These are phyloP conservation scores for Botryotinia globosa DNA, from an alignment of 2,329 filamentous ascomycete genomes.

Conservation along the genomic window DNA sequence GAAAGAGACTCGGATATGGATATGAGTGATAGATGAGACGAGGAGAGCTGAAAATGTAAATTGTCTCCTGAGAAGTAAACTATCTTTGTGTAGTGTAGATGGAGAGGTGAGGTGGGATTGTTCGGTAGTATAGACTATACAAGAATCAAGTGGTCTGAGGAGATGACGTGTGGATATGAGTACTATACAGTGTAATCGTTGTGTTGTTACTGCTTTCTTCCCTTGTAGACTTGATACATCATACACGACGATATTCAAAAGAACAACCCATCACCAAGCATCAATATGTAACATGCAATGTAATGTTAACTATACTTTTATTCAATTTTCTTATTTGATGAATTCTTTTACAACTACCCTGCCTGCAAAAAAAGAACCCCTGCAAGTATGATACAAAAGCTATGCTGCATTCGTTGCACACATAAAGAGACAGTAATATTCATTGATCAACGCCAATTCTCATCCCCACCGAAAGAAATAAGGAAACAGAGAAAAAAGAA, in stretches of 20 bases:
- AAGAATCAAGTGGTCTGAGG: not conserved
- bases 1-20: not conserved
- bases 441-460: slow-evolving; percentile 15
- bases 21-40: not conserved
- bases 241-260: not conserved
- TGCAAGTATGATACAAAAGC: slow-evolving; percentile 18
- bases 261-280: not conserved
- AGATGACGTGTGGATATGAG: not conserved
- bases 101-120: not conserved
- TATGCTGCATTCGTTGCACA: slow-evolving; percentile 14
- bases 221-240: not conserved
- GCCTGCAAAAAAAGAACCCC: slow-evolving; percentile 13
- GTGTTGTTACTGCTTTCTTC: not conserved
- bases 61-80: not conserved
- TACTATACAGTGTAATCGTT: not conserved
- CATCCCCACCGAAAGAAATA: slow-evolving; percentile 11
- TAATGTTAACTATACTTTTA: not conserved
- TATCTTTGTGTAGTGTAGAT: not conserved
- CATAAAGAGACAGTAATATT: slow-evolving; percentile 7
- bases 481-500: slow-evolving; percentile 6
- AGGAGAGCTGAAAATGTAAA: not conserved
- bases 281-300: not conserved
- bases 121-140: not conserved
- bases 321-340: not conserved
- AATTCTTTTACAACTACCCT: slow-evolving; percentile 11